phyloP scores from a whole-genome alignment of 805 yeast genomes.

The Danielia reshetovae region DNA sequence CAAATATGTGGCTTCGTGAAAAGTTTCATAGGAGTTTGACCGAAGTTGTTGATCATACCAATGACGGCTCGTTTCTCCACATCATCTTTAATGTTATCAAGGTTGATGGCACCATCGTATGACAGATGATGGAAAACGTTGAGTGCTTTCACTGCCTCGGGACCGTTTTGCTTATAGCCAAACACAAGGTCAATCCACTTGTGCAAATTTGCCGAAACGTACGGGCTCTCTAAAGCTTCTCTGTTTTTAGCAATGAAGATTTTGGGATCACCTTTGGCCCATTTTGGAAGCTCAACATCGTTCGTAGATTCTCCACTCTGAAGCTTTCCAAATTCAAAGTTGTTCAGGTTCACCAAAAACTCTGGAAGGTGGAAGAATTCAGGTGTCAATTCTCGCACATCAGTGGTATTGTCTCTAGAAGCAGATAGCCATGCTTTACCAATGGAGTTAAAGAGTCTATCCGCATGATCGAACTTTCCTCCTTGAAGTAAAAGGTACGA shows the following conservation, averaged over 20 bases:
- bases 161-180: constrained; percentile 77
- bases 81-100: constrained; percentile 70
- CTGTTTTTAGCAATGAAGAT: constrained; percentile 71
- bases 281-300: constrained; percentile 71
- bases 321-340: constrained; percentile 63
- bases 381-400: constrained; percentile 83
- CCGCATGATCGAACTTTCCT: constrained; percentile 87
- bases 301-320: constrained; percentile 60
- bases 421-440: constrained; percentile 81
- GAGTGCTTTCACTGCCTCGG: constrained; percentile 57
- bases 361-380: constrained; percentile 84
- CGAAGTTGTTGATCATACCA: constrained; percentile 86
- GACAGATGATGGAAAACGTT: constrained; percentile 84
- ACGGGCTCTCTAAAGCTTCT: constrained; percentile 79
- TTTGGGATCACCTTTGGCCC: constrained; percentile 79
- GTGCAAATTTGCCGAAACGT: constrained; percentile 71
- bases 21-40: constrained; percentile 80
- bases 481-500: constrained; percentile 79
- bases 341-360: constrained; percentile 61
- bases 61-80: constrained; percentile 71
- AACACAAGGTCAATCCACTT: constrained; percentile 84
- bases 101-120: constrained; percentile 77
- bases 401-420: constrained; percentile 74
- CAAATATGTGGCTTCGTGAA: constrained; percentile 65
- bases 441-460: constrained; percentile 69